Evolutionary conservation across 2,329 filamentous ascomycete species (phyloP).

Genomic region (Penicillium sp.): DNA sequence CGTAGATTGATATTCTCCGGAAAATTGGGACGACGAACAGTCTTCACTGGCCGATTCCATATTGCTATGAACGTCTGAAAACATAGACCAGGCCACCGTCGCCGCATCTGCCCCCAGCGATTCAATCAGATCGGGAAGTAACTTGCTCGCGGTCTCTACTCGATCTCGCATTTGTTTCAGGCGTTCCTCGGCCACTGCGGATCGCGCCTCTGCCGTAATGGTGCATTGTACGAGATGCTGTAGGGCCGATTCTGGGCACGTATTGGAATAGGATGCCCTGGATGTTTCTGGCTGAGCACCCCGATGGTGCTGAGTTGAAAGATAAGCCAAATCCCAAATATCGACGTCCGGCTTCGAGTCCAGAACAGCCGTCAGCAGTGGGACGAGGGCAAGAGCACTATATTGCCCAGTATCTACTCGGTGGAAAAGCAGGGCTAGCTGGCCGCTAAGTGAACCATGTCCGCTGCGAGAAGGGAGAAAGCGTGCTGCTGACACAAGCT

Average conservation of each 20-base stretch:
- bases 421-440: conserved; percentile 1
- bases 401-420: not conserved
- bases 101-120: not conserved
- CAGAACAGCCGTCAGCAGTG: not conserved
- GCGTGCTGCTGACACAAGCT: not conserved
- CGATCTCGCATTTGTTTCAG: not conserved
- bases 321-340: not conserved
- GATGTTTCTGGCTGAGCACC: not conserved
- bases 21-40: not conserved
- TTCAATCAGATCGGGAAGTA: not conserved
- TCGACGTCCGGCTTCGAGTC: not conserved
- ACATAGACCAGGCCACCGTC: not conserved
- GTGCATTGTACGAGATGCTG: not conserved
- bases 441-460: not conserved
- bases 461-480: not conserved
- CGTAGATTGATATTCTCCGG: too few species aligned
- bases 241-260: not conserved
- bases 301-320: not conserved
- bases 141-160: not conserved
- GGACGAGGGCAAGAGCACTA: not conserved
- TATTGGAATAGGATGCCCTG: not conserved
- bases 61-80: not conserved
- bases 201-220: not conserved
- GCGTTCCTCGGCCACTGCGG: not conserved
- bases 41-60: not conserved